phyloP scores from a whole-genome alignment of 495 filamentous ascomycete genomes.

The Hyaloscypha variabilis region DNA sequence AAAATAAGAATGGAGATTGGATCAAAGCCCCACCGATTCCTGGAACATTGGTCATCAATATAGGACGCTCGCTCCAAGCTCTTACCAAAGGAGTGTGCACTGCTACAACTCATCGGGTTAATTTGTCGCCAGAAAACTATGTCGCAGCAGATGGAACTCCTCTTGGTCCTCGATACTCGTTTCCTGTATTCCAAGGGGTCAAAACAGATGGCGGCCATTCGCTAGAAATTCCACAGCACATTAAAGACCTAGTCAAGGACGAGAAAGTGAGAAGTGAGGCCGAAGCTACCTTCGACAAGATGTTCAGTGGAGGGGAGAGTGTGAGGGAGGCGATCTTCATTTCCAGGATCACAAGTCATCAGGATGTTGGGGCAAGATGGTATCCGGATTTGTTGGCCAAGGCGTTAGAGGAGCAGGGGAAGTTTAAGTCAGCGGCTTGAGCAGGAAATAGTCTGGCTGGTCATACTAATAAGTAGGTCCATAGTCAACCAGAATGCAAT shows the following conservation, averaged over 20 bases:
- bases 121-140: background rate
- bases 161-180: conserved; percentile 4
- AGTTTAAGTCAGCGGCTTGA: background rate
- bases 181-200: conserved; percentile 5
- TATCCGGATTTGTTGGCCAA: background rate
- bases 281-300: conserved; percentile 2
- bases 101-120: conserved; percentile 3
- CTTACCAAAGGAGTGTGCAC: conserved; percentile 4
- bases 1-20: conserved; percentile 4
- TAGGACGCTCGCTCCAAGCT: background rate
- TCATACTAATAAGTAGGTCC: too few relatives aligned
- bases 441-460: background rate
- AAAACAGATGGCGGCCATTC: background rate
- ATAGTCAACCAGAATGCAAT: too few relatives aligned
- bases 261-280: conserved; percentile 7
- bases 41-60: conserved; percentile 6
- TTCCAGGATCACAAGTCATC: background rate
- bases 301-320: background rate
- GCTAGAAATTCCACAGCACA: background rate
- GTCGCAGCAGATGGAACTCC: background rate
- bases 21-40: background rate
- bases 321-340: background rate
- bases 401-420: background rate
- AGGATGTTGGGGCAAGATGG: background rate
- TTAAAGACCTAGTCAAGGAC: background rate